A percentile compares a stretch with the other conserved stretches of the same genome.
phyloP scores from a whole-genome alignment of 2,329 filamentous ascomycete genomes.

The Penicillium sp. region DNA sequence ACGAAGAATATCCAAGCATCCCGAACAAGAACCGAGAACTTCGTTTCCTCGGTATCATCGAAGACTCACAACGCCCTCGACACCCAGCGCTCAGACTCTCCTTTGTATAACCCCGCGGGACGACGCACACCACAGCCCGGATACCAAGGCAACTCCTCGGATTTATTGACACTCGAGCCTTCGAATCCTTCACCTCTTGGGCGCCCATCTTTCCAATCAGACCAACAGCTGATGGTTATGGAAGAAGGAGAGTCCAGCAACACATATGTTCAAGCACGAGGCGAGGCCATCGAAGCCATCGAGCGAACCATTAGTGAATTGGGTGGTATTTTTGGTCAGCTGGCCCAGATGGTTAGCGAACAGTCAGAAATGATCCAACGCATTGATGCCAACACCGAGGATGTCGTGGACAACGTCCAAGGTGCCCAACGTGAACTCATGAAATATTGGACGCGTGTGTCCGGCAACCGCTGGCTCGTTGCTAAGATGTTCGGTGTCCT shows the following conservation, averaged over 20 bases:
- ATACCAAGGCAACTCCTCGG: slow-evolving; percentile 53
- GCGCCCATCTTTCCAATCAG: slow-evolving; percentile 61
- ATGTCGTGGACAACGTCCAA: slow-evolving; percentile 97
- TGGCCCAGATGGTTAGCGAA: slow-evolving; percentile 95
- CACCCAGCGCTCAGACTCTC: slow-evolving; percentile 75
- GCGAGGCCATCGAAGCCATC: slow-evolving; percentile 94
- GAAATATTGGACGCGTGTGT: slow-evolving; percentile 95
- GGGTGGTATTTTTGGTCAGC: slow-evolving; percentile 87
- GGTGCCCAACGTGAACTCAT: slow-evolving; percentile 92
- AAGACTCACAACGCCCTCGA: slow-evolving; percentile 66
- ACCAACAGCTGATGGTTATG: slow-evolving; percentile 89
- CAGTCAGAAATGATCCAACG: slow-evolving; percentile 97
- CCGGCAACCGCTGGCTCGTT: slow-evolving; percentile 92
- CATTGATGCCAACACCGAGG: slow-evolving; percentile 96
- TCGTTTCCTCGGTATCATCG: slow-evolving; percentile 85
- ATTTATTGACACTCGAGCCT: slow-evolving; percentile 82
- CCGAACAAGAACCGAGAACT: slow-evolving; percentile 89
- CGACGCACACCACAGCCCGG: slow-evolving; percentile 64
- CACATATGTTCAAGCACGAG: slow-evolving; percentile 87
- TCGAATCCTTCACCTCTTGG: slow-evolving; percentile 51
- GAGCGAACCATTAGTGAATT: slow-evolving; percentile 93
- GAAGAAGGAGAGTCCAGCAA: slow-evolving; percentile 87
- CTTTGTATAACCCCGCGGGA: slow-evolving; percentile 80
- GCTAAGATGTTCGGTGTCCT: slow-evolving; percentile 80
- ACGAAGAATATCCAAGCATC: slow-evolving; percentile 98